These are phyloP conservation scores for Trichomonas gallinae DNA, from an alignment of 208 protist genomes.

Conservation along the genomic window DNA sequence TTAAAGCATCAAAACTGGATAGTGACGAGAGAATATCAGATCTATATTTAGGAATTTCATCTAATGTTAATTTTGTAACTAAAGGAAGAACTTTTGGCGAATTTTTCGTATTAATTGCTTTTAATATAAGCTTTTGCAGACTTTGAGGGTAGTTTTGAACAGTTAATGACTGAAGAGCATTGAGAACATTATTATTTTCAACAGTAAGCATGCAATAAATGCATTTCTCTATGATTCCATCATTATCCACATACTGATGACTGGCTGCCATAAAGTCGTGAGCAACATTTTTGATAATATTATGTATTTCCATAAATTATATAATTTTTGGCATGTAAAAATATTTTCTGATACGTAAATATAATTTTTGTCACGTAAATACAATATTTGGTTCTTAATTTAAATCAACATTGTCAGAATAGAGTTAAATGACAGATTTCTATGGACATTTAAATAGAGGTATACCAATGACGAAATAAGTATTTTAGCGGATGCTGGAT, in stretches of 20 bases:
- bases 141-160: background rate
- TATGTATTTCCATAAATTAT: background rate
- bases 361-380: too few relatives aligned
- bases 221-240: background rate
- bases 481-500: too few relatives aligned
- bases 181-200: background rate
- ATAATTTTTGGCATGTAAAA: background rate
- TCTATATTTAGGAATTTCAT: background rate
- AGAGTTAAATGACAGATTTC: too few relatives aligned
- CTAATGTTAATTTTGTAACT: background rate
- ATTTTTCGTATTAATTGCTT: background rate
- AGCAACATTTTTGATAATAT: background rate
- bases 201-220: background rate
- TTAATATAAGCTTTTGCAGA: background rate
- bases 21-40: background rate
- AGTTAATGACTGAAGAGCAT: background rate
- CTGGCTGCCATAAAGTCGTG: background rate
- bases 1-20: background rate
- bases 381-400: too few relatives aligned
- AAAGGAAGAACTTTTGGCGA: background rate
- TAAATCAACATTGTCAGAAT: too few relatives aligned
- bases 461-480: too few relatives aligned
- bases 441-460: too few relatives aligned
- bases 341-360: background rate
- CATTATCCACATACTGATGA: background rate